Base-by-base conservation (phyloP, 1,284 basidiomycete genomes). In the Cutaneotrichosporon arboriforme region DNA sequence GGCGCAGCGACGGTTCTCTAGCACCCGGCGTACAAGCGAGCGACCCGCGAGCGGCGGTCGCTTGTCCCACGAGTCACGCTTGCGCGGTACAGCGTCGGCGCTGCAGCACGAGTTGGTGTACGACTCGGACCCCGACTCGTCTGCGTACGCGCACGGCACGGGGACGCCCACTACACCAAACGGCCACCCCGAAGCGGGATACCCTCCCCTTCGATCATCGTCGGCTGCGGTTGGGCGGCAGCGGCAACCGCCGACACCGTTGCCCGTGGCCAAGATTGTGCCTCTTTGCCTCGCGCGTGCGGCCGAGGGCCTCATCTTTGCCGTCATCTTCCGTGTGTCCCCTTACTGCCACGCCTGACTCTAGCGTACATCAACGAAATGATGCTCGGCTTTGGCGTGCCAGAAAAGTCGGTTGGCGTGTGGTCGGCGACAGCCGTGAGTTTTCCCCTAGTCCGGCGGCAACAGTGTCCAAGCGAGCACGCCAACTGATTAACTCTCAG, bases 321-420 rank as follows among this genome's bases (percentile, higher is more conserved):
- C 63, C 3, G 62, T 72, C 43, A 66, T 72, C 37, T 67, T 70
- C 40, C 69, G 55, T 57, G 38, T 17, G 55, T 44, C 12, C 8
- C n/a, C 5, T 4, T 10, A n/a, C 8, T n/a, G 31, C n/a, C 18
- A 20, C 8, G 17, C 18, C 46, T 53, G 34, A 49, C 38, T 10
- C 14, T 31, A 55, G 54, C 69, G 2, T 72, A 72, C 59, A 65
- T 72, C 50, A 70, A 70, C 44, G 61, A 69, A 50, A 69, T 70
- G 68, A 59, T 72, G 18, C 50, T 55, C 14, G 62, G 58, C 10
- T 68, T 70, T 50, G 67, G 68, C 4, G 64, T 72, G 2, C 54
- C 59, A 10, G 68, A 72, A 52, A 58, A 64, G 33, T 55, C 57
- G 4, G 63, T 72, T 3, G 69, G 69, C 8, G 54, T 69, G 17